phyloP scores from a whole-genome alignment of 2,329 filamentous ascomycete genomes.

The Leptographium lundbergii region DNA sequence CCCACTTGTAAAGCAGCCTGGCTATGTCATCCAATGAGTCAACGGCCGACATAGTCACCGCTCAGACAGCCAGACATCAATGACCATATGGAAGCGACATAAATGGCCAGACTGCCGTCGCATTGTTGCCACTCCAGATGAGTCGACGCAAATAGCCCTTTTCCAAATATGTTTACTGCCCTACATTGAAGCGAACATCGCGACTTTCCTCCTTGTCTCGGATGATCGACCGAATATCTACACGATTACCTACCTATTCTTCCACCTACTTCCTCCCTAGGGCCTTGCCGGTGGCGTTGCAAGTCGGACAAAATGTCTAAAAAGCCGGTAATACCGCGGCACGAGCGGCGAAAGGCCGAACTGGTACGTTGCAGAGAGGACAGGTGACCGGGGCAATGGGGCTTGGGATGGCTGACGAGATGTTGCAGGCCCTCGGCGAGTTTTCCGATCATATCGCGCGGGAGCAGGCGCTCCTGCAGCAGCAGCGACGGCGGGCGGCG shows the following conservation, averaged over 20 bases:
- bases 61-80: not conserved
- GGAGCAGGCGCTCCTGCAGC: conserved; percentile 56
- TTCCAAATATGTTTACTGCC: not conserved
- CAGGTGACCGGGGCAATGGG: not conserved
- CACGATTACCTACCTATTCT: conserved; percentile 15
- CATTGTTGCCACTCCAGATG: not conserved
- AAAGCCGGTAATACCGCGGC: conserved; percentile 47
- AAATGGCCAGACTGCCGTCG: not conserved
- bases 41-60: not conserved
- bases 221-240: not conserved
- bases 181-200: not conserved
- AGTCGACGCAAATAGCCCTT: not conserved
- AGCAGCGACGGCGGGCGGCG: conserved; percentile 1
- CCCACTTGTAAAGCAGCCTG: not conserved
- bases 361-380: conserved; percentile 42
- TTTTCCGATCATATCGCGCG: conserved; percentile 97
- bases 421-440: conserved; percentile 64
- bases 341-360: conserved; percentile 80
- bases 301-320: conserved; percentile 30
- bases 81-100: not conserved
- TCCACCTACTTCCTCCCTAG: conserved; percentile 15
- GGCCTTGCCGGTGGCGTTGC: conserved; percentile 6
- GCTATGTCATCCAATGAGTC: not conserved
- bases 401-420: not conserved
- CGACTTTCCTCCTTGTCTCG: not conserved